Conservation (phyloP, 2,329 filamentous ascomycete species). For the Juglanconis juglandina region DNA sequence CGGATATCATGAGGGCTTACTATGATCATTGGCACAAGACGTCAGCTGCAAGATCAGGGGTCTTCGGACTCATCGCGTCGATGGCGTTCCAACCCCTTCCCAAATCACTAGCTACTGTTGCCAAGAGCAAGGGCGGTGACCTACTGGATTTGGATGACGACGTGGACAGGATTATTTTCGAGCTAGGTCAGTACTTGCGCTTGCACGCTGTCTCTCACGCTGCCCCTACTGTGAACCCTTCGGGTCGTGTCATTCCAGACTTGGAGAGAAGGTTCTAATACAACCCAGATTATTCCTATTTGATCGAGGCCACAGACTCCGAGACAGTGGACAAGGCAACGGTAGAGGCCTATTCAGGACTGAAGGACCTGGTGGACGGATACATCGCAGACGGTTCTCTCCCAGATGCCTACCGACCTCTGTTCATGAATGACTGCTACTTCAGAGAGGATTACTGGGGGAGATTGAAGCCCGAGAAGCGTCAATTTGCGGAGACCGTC, state of each 20-base stretch:
- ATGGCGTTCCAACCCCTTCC: constrained; percentile 31
- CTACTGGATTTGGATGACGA: constrained; percentile 37
- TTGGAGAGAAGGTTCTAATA: not conserved
- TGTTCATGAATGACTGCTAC: constrained; percentile 43
- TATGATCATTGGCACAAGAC: constrained; percentile 23
- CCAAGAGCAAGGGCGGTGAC: constrained; percentile 33
- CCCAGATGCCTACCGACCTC: constrained; percentile 34
- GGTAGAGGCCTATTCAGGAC: constrained; percentile 33
- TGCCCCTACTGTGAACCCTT: not conserved
- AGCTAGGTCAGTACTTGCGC: constrained; percentile 25
- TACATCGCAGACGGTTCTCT: constrained; percentile 32
- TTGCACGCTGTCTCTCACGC: not conserved
- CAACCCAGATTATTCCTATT: constrained; percentile 36
- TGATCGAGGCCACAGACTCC: constrained; percentile 25
- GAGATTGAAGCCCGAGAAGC: constrained; percentile 32
- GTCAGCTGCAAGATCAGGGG: constrained; percentile 7
- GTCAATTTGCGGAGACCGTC: constrained; percentile 32
- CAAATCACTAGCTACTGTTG: constrained; percentile 29
- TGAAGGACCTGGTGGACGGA: constrained; percentile 27
- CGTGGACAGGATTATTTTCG: constrained; percentile 39
- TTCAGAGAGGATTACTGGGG: constrained; percentile 41
- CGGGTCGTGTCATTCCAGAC: not conserved
- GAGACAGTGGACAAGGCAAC: constrained; percentile 31
- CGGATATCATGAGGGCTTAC: constrained; percentile 16
- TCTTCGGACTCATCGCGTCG: constrained; percentile 19